These are phyloP conservation scores for Leccinum ochraceum DNA, from an alignment of 768 basidiomycete species.

Conservation along the genomic window DNA sequence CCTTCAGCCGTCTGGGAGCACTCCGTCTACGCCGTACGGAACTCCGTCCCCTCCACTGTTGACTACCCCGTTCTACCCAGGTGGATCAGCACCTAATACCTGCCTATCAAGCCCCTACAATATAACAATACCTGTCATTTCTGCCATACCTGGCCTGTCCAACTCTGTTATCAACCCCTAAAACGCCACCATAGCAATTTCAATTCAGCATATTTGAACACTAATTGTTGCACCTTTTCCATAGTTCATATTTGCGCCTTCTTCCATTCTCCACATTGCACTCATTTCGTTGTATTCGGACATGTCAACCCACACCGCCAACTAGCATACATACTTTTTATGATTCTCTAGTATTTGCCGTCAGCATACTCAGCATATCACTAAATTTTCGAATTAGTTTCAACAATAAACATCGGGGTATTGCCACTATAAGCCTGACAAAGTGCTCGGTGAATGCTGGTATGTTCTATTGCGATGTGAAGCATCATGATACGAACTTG, in stretches of 20 bases:
- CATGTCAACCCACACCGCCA: conserved; percentile 9
- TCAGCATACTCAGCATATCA: conserved; percentile 17
- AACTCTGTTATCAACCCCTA: conserved; percentile 14
- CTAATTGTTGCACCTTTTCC: conserved; percentile 19
- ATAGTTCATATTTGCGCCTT: conserved; percentile 21
- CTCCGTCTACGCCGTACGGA: conserved; percentile 13
- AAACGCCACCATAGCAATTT: conserved; percentile 8
- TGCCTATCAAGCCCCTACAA: conserved; percentile 12
- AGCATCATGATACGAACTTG: background rate
- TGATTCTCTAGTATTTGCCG: conserved; percentile 13
- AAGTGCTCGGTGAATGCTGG: background rate
- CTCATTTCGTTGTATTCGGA: conserved; percentile 15
- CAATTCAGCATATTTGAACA: conserved; percentile 5
- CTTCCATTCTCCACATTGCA: conserved; percentile 6
- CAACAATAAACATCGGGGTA: conserved; percentile 17
- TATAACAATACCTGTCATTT: conserved; percentile 11
- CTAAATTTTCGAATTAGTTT: conserved; percentile 10
- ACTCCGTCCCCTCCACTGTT: conserved; percentile 29
- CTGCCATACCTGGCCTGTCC: conserved; percentile 19
- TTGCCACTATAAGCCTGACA: conserved; percentile 1
- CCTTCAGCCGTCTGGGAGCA: conserved; percentile 10
- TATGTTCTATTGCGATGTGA: conserved; percentile 6
- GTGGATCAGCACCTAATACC: conserved; percentile 9
- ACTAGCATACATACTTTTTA: conserved; percentile 21
- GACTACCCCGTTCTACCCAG: conserved; percentile 34